Evolutionary conservation across 2,329 filamentous ascomycete genomes (phyloP), one percentile per base, ranked within the genome.

Genomic region (Claviceps sp.): DNA sequence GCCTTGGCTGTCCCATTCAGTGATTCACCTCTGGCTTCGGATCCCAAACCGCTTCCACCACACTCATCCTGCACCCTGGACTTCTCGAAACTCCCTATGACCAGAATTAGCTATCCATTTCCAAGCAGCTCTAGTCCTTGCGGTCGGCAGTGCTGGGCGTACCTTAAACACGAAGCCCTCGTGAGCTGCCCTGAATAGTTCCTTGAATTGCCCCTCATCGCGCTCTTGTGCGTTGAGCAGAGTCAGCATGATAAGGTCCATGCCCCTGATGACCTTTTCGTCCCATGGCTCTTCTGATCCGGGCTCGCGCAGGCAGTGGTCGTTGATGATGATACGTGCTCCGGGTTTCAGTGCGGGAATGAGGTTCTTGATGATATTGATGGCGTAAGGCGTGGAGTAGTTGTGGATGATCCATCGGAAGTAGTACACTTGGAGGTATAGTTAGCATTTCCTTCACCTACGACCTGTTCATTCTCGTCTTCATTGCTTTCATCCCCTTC

Each of bases 361-460:
- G 8, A 82, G 66, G 19, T 70, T 72, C 54, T 69, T 68, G 40
- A 76, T 64, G 41, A 81, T 74, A 45, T 68, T 67, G 45, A 73
- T 59, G 4, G 72, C 71, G 51, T 78, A 75, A 2, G 71, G 70
- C 14, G 78, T 78, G 0, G 77, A 74, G 66, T 79, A 80, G 64
- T 83, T 80, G 61, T 84, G 78, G 7, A 84, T 63, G 55, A 83
- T 80, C 70, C 74, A 75, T 47, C 77, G 74, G 62, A 81, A 74
- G 57, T 76, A 71, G 64, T 81, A 83, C 17, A 81, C 68, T 72
- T 11, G 26, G 48, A 17, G 8, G 6, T 37, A 16, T 7, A 3
- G 40, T 53, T 14, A 53, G 22, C n/a, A 39, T 43, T 14, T 24
- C 10, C 30, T 34, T 34, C 10, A 11, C 30, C 30, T 11, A 4